Evolutionary conservation across 805 yeast species (phyloP), one percentile per base, ranked within the genome.

Genomic region (Ogataea methanolica): DNA sequence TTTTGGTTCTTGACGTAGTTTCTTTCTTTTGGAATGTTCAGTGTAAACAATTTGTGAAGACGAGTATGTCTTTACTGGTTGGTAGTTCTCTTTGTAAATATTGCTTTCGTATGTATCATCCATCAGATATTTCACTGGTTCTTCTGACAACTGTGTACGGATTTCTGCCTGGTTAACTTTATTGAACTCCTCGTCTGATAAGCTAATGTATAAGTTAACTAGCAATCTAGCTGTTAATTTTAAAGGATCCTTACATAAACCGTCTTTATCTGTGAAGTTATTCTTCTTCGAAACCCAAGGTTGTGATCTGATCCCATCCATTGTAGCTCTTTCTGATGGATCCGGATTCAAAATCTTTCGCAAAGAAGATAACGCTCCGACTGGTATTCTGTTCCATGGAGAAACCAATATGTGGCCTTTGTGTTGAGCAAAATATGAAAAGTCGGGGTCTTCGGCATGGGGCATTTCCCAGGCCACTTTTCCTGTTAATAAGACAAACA

Each of bases 391-490:
- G 15, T 69, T 66, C 89, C 90, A 83, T 0, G 85, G 82, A 9
- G 72, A 71, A 11, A 66, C 55, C 34, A 68, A 53, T 2, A 74
- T 60, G 37, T 73, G 74, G 3, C 85, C 85, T 23, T 74, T 72
- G 41, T 71, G 67, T 16, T 63, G 61, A 9, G 72, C 58, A 41
- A 55, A 63, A 35, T 57, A 58, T 4, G 49, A 42, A 43, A 52
- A 65, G 52, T 78, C 81, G 0, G 66, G 65, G 55, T 83, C 88
- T 11, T 71, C 72, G 1, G 50, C 56, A 19, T 73, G 69, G 0
- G 90, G 88, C 55, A 78, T 76, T 50, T 81, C 84, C 91, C 91
- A 84, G 0, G 89, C 87, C 0, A 83, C 79, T 54, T 78, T 79
- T 1, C 90, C 91, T 1, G 83, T 71, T 23, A 83, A 56, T 19